Conservation (phyloP, 495 filamentous ascomycete species). For the Penicillium taxi region DNA sequence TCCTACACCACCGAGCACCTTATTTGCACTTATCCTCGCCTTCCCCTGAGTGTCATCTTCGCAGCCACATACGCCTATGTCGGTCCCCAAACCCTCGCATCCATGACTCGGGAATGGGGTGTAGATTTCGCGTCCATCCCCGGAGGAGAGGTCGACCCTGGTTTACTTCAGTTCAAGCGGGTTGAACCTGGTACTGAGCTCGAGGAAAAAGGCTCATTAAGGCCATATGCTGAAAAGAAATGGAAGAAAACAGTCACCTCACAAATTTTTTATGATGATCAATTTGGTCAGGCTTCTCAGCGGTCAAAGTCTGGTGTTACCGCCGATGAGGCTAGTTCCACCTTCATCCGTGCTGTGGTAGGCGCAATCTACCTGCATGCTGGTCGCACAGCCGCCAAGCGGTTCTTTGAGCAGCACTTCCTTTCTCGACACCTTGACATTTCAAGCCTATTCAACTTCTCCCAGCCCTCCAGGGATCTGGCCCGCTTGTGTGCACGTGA, state of each 20-base stretch:
- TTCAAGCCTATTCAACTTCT: conserved; percentile 70
- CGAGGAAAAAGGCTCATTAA: conserved; percentile 17
- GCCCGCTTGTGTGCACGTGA: conserved; percentile 73
- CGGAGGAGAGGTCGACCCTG: conserved; percentile 86
- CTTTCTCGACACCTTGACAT: conserved; percentile 73
- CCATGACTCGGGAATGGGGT: conserved; percentile 78
- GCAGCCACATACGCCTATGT: conserved; percentile 76
- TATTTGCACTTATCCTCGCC: conserved; percentile 76
- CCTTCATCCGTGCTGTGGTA: conserved; percentile 71
- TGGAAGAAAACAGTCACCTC: conserved; percentile 66
- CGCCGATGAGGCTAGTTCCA: conserved; percentile 45
- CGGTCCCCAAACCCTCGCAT: conserved; percentile 59
- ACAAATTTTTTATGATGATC: conserved; percentile 67
- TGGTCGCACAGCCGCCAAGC: conserved; percentile 58
- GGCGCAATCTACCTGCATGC: conserved; percentile 79
- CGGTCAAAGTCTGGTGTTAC: conserved; percentile 27
- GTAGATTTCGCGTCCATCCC: conserved; percentile 75
- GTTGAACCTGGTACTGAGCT: conserved; percentile 49
- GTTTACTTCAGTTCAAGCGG: conserved; percentile 73
- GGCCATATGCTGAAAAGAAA: conserved; percentile 39
- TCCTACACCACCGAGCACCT: conserved; percentile 85
- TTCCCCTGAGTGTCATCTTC: conserved; percentile 75
- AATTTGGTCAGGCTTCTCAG: conserved; percentile 59
- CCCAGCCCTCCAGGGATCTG: conserved; percentile 72
- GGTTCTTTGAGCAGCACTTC: conserved; percentile 76